These are phyloP conservation scores for Nigrospora oryzae DNA, from an alignment of 2,329 filamentous ascomycete species.

Conservation along the genomic window DNA sequence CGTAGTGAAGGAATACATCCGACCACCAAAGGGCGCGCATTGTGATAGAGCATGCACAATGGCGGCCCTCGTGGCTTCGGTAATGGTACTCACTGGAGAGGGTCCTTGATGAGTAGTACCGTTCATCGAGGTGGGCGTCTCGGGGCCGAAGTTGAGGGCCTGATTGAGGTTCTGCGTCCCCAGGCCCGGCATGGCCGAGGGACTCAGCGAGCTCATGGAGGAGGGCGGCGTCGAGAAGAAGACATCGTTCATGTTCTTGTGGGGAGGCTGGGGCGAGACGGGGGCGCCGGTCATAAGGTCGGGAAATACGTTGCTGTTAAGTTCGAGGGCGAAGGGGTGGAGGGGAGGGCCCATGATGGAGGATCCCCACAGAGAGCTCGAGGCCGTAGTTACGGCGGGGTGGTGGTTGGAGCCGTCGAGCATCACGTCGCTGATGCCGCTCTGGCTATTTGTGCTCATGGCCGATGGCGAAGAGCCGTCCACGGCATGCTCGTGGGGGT, in stretches of 20 bases:
- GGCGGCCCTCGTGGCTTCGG: constrained; percentile 54
- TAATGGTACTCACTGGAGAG: constrained; percentile 49
- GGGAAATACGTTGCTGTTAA: constrained; percentile 65
- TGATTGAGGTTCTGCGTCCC: constrained; percentile 54
- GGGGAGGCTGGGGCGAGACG: constrained; percentile 68
- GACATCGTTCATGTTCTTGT: constrained; percentile 64
- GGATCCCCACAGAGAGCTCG: constrained; percentile 60
- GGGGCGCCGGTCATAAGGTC: constrained; percentile 66
- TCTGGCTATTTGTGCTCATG: constrained; percentile 90
- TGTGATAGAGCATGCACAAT: constrained; percentile 53
- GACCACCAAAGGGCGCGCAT: constrained; percentile 45
- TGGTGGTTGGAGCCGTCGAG: constrained; percentile 71
- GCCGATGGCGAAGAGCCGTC: constrained; percentile 93
- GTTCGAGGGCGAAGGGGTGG: constrained; percentile 67
- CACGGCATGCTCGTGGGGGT: constrained; percentile 68
- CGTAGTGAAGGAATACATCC: constrained; percentile 56
- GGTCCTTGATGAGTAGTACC: constrained; percentile 3
- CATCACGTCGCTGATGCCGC: constrained; percentile 85
- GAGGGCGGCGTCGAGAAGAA: constrained; percentile 75
- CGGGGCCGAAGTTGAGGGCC: constrained; percentile 58
- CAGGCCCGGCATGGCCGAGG: constrained; percentile 60
- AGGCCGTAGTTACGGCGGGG: constrained; percentile 40
- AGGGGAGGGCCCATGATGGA: constrained; percentile 61
- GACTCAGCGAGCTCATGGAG: constrained; percentile 65
- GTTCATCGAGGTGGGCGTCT: constrained; percentile 34